These are phyloP conservation scores for Lathyrus sativus DNA, from an alignment of 306 rosid species.

Conservation along the genomic window DNA sequence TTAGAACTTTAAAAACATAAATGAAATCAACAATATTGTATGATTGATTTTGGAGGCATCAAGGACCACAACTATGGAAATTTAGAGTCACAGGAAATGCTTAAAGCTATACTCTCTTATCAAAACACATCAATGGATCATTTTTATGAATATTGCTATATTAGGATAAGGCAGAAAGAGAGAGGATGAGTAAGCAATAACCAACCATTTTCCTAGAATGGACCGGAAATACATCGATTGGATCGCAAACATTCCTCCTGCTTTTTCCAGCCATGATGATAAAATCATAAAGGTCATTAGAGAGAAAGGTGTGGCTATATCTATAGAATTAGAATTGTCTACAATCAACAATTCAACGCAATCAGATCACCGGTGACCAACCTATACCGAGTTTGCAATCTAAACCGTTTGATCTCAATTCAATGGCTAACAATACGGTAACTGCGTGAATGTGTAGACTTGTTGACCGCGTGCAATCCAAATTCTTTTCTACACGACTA, in stretches of 20 bases:
- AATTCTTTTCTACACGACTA: not conserved
- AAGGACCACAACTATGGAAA: slow-evolving; percentile 33
- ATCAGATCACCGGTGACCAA: not conserved
- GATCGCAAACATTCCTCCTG: slow-evolving; percentile 37
- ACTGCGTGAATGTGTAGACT: not conserved
- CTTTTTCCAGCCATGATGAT: slow-evolving; percentile 26
- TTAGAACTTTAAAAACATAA: slow-evolving; percentile 7
- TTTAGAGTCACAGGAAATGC: not conserved
- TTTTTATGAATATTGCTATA: slow-evolving; percentile 19
- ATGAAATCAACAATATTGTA: slow-evolving; percentile 15
- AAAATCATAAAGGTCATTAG: slow-evolving; percentile 10
- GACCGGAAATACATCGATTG: slow-evolving; percentile 15
- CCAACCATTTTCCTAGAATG: slow-evolving; percentile 39
- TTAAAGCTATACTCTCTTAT: slow-evolving; percentile 20
- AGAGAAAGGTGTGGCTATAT: not conserved
- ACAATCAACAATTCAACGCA: not conserved
- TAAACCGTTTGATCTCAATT: not conserved
- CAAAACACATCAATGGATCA: slow-evolving; percentile 12
- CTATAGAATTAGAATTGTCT: not conserved
- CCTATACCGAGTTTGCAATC: not conserved
- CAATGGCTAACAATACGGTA: not conserved
- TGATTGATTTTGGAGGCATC: slow-evolving; percentile 19
- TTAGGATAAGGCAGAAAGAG: slow-evolving; percentile 37
- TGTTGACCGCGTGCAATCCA: not conserved
- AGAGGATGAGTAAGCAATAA: slow-evolving; percentile 1